Percentiles rank a stretch among this genome's conserved stretches.
Conservation (phyloP, 1,284 basidiomycete genomes). For the Stygiomarasmius scandens region DNA sequence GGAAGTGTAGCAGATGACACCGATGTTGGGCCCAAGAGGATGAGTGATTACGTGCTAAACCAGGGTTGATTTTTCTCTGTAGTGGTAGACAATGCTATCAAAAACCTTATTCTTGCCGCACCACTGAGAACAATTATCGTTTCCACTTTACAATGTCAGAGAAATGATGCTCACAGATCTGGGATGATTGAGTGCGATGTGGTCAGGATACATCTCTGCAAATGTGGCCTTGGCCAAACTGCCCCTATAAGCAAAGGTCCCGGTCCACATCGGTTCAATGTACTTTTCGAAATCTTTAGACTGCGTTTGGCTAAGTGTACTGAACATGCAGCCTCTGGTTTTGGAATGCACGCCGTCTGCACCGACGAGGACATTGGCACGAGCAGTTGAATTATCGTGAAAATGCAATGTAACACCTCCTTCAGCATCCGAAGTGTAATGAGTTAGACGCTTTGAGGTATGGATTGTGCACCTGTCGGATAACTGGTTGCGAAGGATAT, state of each 20-base stretch:
- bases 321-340: constrained; percentile 34
- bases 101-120: constrained; percentile 33
- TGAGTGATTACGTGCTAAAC: constrained; percentile 29
- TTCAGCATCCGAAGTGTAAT: constrained; percentile 21
- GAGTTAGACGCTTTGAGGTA: constrained; percentile 31
- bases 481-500: constrained; percentile 31
- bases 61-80: neutral
- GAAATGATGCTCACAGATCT: constrained; percentile 7
- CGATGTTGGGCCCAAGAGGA: constrained; percentile 32
- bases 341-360: constrained; percentile 42
- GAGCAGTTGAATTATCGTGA: constrained; percentile 32
- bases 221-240: constrained; percentile 26
- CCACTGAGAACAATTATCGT: constrained; percentile 26
- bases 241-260: constrained; percentile 34
- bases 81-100: neutral
- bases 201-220: constrained; percentile 24
- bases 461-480: constrained; percentile 33
- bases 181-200: constrained; percentile 21
- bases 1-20: constrained; percentile 30
- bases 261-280: constrained; percentile 30
- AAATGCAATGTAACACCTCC: constrained; percentile 30
- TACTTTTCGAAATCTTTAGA: constrained; percentile 12
- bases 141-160: neutral
- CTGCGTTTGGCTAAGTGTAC: constrained; percentile 14
- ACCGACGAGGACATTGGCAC: constrained; percentile 39